These are phyloP conservation scores for Galeopsis tetrahit DNA, from an alignment of 257 asterid species.

Conservation along the genomic window DNA sequence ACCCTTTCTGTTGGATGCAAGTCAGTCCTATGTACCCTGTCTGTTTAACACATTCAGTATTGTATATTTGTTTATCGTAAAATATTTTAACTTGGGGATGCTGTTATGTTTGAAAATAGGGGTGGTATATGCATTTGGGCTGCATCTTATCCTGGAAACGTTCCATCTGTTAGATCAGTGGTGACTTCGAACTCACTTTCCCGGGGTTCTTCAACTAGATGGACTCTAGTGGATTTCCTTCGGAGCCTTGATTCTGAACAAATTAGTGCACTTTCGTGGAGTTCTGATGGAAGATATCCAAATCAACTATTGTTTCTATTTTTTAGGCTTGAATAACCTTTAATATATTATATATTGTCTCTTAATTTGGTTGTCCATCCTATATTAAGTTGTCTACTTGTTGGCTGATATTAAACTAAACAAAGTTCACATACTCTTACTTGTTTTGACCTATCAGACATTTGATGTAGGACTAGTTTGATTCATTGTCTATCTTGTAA, in stretches of 20 bases:
- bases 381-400: background rate
- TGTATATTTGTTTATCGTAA: background rate
- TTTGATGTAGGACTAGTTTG: conserved; percentile 18
- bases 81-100: conserved; percentile 30
- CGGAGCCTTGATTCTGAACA: conserved; percentile 71
- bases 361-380: conserved; percentile 17
- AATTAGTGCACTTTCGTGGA: conserved; percentile 91
- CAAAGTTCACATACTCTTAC: conserved; percentile 2
- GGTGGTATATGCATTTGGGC: conserved; percentile 98
- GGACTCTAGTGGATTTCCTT: conserved; percentile 93
- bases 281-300: conserved; percentile 99
- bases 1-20: conserved; percentile 92
- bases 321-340: conserved; percentile 7
- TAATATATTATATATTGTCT: conserved; percentile 12
- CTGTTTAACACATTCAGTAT: conserved; percentile 21
- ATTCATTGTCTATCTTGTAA: conserved; percentile 3
- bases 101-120: conserved; percentile 51
- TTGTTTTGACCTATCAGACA: conserved; percentile 9
- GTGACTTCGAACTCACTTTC: conserved; percentile 67
- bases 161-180: conserved; percentile 80
- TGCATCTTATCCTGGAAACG: conserved; percentile 87
- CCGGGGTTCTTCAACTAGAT: conserved; percentile 75
- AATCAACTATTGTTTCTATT: conserved; percentile 13
- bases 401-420: conserved; percentile 21
- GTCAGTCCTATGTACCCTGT: conserved; percentile 50